Conservation (phyloP, 257 asterid species). For the Penstemon eatonii region DNA sequence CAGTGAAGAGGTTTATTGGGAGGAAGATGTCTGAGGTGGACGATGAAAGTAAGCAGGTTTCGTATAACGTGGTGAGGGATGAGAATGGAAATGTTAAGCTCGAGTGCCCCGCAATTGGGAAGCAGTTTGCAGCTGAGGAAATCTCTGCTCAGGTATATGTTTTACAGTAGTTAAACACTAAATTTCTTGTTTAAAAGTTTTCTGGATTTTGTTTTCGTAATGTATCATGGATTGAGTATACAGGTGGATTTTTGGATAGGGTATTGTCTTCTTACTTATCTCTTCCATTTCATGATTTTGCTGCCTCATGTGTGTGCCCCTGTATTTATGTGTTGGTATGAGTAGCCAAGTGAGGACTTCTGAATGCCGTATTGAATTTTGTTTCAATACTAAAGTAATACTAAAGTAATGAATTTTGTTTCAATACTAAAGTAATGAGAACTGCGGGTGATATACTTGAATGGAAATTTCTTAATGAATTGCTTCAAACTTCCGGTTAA, state of each 20-base stretch:
- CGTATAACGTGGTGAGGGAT: slow-evolving; percentile 75
- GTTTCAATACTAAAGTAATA: background rate
- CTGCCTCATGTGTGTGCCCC: background rate
- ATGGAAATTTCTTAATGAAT: background rate
- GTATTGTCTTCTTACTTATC: no score
- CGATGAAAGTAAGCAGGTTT: slow-evolving; percentile 90
- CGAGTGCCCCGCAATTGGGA: slow-evolving; percentile 88
- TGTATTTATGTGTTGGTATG: background rate
- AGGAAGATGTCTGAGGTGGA: slow-evolving; percentile 90
- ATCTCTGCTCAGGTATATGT: slow-evolving; percentile 80
- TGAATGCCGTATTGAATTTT: background rate
- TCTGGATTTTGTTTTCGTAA: no score
- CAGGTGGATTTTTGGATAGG: no score
- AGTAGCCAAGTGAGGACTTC: background rate
- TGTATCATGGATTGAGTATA: no score
- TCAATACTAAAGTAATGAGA: background rate
- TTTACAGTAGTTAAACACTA: background rate
- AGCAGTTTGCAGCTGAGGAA: slow-evolving; percentile 88
- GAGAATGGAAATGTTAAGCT: slow-evolving; percentile 91
- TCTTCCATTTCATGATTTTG: background rate
- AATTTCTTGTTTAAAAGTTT: background rate
- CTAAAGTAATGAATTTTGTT: background rate
- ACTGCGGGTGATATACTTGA: background rate
- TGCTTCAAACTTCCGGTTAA: background rate
- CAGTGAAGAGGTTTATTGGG: slow-evolving; percentile 89